Conservation (phyloP, 2,329 filamentous ascomycete species). For the Fusarium falciforme region DNA sequence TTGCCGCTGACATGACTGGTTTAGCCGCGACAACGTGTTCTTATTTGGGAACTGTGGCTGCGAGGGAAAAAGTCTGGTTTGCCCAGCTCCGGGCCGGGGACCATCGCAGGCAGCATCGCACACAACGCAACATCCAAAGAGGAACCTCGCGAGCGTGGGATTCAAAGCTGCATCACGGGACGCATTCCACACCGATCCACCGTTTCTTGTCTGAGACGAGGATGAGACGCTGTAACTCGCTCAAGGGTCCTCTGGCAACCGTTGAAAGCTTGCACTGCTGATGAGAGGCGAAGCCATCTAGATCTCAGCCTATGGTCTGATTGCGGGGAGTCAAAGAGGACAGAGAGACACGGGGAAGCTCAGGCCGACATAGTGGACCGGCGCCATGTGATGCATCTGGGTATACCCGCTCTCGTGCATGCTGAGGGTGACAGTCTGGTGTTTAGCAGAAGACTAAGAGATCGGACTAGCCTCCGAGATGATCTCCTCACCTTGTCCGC, state of each 20-base stretch:
- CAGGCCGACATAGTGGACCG: slow-evolving; percentile 19
- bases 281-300: slow-evolving; percentile 22
- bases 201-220: slow-evolving; percentile 3
- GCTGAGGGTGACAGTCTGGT: slow-evolving; percentile 5
- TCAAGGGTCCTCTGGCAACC: slow-evolving; percentile 4
- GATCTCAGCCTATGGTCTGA: slow-evolving; percentile 30
- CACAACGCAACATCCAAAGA: slow-evolving; percentile 14
- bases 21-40: slow-evolving; percentile 27
- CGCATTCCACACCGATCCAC: slow-evolving; percentile 22
- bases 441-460: slow-evolving; percentile 24
- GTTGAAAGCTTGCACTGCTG: slow-evolving; percentile 4
- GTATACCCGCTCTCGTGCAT: slow-evolving; percentile 39
- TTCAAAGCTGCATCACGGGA: slow-evolving; percentile 7
- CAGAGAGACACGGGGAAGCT: slow-evolving; percentile 32
- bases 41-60: slow-evolving; percentile 26
- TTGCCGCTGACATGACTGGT: slow-evolving; percentile 28
- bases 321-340: slow-evolving; percentile 28
- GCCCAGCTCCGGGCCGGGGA: slow-evolving; percentile 13
- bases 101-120: slow-evolving; percentile 13
- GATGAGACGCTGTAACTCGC: slow-evolving; percentile 8
- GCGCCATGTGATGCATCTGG: slow-evolving; percentile 34
- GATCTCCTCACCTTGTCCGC: slow-evolving; percentile 26
- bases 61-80: slow-evolving; percentile 16
- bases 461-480: slow-evolving; percentile 25
- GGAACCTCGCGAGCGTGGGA: slow-evolving; percentile 20